phyloP scores from a whole-genome alignment of 1,284 basidiomycete species.

The Cryptococcus amylolentus region DNA sequence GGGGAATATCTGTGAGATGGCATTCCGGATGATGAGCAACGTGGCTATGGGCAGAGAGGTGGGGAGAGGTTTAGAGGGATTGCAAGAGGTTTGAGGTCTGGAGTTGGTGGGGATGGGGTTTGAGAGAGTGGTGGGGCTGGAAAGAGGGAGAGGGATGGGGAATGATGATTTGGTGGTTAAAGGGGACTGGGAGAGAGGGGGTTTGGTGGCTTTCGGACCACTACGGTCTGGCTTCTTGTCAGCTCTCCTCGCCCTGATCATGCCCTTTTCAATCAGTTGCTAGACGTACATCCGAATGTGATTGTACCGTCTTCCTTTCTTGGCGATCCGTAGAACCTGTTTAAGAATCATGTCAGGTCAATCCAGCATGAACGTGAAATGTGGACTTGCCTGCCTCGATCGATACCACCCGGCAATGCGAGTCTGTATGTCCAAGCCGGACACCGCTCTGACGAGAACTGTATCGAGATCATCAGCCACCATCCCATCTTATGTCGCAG shows the following conservation, averaged over 20 bases:
- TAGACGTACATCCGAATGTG: constrained; percentile 23
- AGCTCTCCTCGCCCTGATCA: background rate
- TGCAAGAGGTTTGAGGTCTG: too few species aligned
- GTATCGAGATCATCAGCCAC: background rate
- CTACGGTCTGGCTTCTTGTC: constrained; percentile 15
- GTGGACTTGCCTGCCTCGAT: too few species aligned
- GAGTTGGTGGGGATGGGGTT: constrained; percentile 1
- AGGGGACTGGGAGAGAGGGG: background rate
- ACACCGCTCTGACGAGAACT: constrained; percentile 23
- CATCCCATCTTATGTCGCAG: too few species aligned
- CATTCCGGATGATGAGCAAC: constrained; percentile 18
- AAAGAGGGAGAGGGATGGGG: constrained; percentile 21
- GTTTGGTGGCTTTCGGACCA: constrained; percentile 20
- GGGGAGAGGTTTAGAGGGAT: too few species aligned
- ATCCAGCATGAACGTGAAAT: background rate
- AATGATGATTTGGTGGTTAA: constrained; percentile 3
- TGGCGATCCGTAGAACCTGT: constrained; percentile 30
- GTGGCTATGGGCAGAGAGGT: constrained; percentile 20
- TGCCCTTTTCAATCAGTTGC: background rate
- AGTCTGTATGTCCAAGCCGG: constrained; percentile 23
- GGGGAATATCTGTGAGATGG: constrained; percentile 20
- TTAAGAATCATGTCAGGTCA: constrained; percentile 15
- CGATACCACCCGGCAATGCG: background rate
- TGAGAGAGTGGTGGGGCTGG: constrained; percentile 8
- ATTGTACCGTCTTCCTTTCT: constrained; percentile 21